These are phyloP conservation scores for Penicillium paxilli DNA, from an alignment of 495 filamentous ascomycete genomes.

Conservation along the genomic window DNA sequence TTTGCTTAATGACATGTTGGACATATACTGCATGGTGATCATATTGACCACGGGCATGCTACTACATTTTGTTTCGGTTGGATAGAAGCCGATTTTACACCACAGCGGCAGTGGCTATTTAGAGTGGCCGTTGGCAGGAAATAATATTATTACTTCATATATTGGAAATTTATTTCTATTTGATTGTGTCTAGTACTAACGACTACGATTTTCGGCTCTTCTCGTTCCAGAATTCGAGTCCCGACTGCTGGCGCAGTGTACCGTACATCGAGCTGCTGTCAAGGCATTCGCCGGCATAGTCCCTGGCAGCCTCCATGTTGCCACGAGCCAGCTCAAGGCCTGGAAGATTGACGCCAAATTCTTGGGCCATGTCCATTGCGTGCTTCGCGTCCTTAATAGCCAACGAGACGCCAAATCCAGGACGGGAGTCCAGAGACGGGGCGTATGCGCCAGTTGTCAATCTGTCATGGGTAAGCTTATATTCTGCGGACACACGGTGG, in stretches of 20 bases:
- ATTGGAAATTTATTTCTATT: not conserved
- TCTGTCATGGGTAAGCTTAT: slow-evolving; percentile 17
- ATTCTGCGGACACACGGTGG: too few relatives aligned
- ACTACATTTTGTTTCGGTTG: not conserved
- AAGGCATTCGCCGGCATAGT: slow-evolving; percentile 43
- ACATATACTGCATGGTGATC: not conserved
- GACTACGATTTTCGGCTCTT: slow-evolving; percentile 39
- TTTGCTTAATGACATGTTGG: too few relatives aligned
- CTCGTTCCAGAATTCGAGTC: slow-evolving; percentile 47
- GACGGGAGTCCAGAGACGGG: slow-evolving; percentile 39
- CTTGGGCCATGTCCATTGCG: slow-evolving; percentile 37
- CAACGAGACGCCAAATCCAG: slow-evolving; percentile 46
- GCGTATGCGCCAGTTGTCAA: slow-evolving; percentile 47
- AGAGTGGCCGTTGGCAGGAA: not conserved
- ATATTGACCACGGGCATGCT: not conserved
- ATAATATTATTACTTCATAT: slow-evolving; percentile 5
- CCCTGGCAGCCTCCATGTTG: slow-evolving; percentile 44
- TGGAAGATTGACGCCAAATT: slow-evolving; percentile 38
- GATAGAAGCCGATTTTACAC: not conserved
- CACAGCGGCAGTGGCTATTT: not conserved
- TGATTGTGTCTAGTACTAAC: not conserved
- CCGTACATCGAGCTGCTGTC: slow-evolving; percentile 51
- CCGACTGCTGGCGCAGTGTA: slow-evolving; percentile 41
- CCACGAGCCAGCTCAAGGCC: slow-evolving; percentile 34
- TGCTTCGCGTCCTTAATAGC: slow-evolving; percentile 50